Evolutionary conservation across 257 asterid genomes (phyloP).

Genomic region (Knoxia roxburghii): DNA sequence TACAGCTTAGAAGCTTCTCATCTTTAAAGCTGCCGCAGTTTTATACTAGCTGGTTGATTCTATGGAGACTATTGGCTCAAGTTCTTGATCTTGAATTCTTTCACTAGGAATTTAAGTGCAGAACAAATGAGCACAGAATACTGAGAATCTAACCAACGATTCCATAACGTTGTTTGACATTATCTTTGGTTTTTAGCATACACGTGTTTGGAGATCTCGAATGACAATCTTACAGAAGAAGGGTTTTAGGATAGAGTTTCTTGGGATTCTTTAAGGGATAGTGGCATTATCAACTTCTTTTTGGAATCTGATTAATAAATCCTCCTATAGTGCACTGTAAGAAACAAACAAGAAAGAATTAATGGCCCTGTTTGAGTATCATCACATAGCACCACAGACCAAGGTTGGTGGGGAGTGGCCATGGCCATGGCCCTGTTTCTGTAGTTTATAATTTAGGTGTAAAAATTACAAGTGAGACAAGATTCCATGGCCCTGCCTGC

Average conservation of each 20-base stretch:
- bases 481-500: constrained; percentile 7
- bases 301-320: background rate
- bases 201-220: constrained; percentile 15
- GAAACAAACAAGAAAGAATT: background rate
- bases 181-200: background rate
- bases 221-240: constrained; percentile 10
- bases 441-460: background rate
- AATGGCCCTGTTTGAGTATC: background rate
- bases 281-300: constrained; percentile 10
- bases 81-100: background rate
- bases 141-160: background rate
- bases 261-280: constrained; percentile 13
- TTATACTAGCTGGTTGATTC: background rate
- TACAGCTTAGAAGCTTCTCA: too few species aligned
- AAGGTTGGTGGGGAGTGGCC: background rate
- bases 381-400: background rate
- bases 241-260: background rate
- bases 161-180: background rate
- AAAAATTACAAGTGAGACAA: background rate
- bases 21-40: too few species aligned
- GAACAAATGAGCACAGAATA: background rate
- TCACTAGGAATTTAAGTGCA: background rate
- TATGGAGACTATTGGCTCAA: background rate
- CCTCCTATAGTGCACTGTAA: background rate
- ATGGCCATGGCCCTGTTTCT: background rate